A percentile compares a stretch with the other conserved stretches of the same genome.
These are phyloP conservation scores for Sarcomyxa edulis DNA, from an alignment of 768 basidiomycete species.

Conservation along the genomic window DNA sequence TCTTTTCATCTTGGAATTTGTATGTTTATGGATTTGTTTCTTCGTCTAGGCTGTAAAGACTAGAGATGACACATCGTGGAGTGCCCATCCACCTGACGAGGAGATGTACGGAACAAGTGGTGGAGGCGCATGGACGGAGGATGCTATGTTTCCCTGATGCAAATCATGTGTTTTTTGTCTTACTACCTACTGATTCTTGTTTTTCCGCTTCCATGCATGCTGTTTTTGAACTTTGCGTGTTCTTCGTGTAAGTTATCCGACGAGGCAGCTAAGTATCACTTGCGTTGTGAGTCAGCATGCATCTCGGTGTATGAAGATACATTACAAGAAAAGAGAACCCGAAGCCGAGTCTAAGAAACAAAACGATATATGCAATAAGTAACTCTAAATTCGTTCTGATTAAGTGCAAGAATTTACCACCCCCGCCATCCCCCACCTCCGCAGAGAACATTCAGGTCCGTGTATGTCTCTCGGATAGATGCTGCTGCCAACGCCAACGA, in stretches of 20 bases:
- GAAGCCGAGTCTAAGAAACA: too few relatives aligned
- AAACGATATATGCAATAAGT: too few relatives aligned
- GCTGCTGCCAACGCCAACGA: neutral
- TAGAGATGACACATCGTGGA: conserved; percentile 7
- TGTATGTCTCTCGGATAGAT: neutral
- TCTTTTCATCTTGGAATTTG: neutral
- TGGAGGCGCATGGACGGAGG: conserved; percentile 4
- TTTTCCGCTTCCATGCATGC: neutral
- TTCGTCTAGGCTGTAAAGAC: conserved; percentile 3
- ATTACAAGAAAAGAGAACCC: too few relatives aligned
- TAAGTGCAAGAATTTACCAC: too few relatives aligned
- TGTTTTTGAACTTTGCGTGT: neutral
- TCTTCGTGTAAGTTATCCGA: neutral
- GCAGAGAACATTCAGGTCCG: neutral
- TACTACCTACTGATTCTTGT: neutral
- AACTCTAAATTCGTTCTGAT: too few relatives aligned
- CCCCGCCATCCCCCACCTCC: too few relatives aligned
- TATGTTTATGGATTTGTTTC: neutral
- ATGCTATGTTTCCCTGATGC: conserved; percentile 6
- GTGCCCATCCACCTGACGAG: conserved; percentile 2
- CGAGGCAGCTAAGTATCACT: too few relatives aligned
- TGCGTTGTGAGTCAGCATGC: neutral
- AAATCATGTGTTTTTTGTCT: neutral
- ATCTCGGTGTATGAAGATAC: neutral
- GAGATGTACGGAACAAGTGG: neutral